A percentile compares a stretch with the other conserved stretches of the same genome.
Conservation (phyloP, 2,329 filamentous ascomycete species). For the Zymoseptoria brevis region DNA sequence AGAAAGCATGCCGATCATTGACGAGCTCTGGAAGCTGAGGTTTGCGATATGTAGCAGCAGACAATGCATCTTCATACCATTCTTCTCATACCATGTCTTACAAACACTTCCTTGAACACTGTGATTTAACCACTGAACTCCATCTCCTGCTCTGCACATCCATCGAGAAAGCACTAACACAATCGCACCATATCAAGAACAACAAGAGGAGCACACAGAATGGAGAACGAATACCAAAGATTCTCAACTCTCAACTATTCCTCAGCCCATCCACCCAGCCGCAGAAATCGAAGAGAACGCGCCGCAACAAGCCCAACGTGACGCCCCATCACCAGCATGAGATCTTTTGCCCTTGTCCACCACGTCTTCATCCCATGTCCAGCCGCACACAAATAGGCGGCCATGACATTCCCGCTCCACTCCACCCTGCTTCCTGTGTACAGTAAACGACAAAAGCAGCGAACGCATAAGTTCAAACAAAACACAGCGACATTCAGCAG, state of each 20-base stretch:
- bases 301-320: not conserved
- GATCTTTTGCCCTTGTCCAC: not conserved
- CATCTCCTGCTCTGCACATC: not conserved
- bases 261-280: not conserved
- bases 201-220: not conserved
- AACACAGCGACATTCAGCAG: not conserved
- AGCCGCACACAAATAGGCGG: not conserved
- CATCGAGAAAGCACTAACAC: not conserved
- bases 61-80: not conserved
- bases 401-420: not conserved
- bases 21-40: not conserved
- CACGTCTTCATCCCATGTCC: not conserved
- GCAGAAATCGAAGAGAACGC: not conserved
- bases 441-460: not conserved
- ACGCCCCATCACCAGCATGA: not conserved
- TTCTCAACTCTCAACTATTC: not conserved
- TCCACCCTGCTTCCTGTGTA: not conserved
- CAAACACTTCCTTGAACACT: too few species aligned
- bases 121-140: not conserved
- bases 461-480: not conserved
- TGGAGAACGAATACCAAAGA: not conserved
- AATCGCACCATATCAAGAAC: not conserved
- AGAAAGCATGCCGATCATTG: not conserved
- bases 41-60: not conserved
- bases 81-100: not conserved